Evolutionary conservation across 1,284 basidiomycete species (phyloP).

Genomic region (Puccinia coronata): DNA sequence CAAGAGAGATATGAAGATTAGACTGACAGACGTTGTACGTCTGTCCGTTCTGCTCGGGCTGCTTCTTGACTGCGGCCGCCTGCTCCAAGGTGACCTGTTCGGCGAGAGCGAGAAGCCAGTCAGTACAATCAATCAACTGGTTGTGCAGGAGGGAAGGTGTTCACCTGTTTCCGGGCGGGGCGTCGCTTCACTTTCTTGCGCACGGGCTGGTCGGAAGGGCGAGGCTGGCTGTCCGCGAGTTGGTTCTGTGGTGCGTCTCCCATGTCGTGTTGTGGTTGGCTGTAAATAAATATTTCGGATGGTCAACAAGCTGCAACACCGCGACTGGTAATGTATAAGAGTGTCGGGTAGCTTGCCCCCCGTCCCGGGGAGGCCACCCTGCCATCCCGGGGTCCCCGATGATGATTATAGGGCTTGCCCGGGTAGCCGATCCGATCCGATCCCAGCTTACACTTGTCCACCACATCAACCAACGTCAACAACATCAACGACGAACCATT

Average conservation of each 20-base stretch:
- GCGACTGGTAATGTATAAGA: too few species aligned
- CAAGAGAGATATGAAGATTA: not conserved
- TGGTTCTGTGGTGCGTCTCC: not conserved
- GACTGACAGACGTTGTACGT: slow-evolving; percentile 75
- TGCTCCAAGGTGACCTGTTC: slow-evolving; percentile 70
- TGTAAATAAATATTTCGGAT: too few species aligned
- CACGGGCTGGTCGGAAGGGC: slow-evolving; percentile 15
- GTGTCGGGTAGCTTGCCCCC: too few species aligned
- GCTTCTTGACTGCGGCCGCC: slow-evolving; percentile 83
- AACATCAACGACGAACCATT: too few species aligned
- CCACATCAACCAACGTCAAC: not conserved
- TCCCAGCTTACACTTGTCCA: not conserved
- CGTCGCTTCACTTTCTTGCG: slow-evolving; percentile 56
- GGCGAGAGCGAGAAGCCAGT: not conserved
- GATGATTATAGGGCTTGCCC: too few species aligned
- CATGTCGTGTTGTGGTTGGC: too few species aligned
- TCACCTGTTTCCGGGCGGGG: slow-evolving; percentile 56
- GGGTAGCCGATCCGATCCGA: not conserved
- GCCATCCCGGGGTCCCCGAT: too few species aligned
- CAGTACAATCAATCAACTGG: slow-evolving; percentile 9
- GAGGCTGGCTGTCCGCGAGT: not conserved
- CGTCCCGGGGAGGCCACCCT: too few species aligned
- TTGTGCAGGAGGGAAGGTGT: too few species aligned
- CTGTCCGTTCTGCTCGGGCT: slow-evolving; percentile 85
- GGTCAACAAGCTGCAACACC: too few species aligned